Conservation (phyloP, 2,329 filamentous ascomycete genomes). For the Fusarium sambucinum region DNA sequence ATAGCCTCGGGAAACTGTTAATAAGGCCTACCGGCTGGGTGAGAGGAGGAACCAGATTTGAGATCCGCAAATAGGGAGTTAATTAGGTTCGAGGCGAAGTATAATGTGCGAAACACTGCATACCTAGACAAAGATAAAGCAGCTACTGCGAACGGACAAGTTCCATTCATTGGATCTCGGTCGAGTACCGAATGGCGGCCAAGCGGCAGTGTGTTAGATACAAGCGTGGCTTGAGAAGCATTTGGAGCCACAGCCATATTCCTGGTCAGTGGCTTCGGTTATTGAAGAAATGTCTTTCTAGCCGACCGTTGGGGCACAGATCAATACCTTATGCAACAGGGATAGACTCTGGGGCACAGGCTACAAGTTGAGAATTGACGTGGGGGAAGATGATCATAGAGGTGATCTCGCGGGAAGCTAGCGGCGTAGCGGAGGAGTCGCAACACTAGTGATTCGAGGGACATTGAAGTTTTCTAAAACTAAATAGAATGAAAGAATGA, state of each 20-base stretch:
- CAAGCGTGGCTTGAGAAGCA: slow-evolving; percentile 19
- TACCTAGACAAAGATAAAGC: background rate
- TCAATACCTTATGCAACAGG: slow-evolving; percentile 34
- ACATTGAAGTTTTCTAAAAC: background rate
- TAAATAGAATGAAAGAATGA: background rate
- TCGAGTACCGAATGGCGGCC: slow-evolving; percentile 46
- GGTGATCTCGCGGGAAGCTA: slow-evolving; percentile 36
- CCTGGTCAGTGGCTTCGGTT: slow-evolving; percentile 45
- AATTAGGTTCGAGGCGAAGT: background rate
- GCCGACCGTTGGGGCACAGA: slow-evolving; percentile 46
- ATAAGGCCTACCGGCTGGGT: slow-evolving; percentile 32
- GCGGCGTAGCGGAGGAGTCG: slow-evolving; percentile 30
- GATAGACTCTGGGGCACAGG: slow-evolving; percentile 37
- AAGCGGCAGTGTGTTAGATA: slow-evolving; percentile 19
- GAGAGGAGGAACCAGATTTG: slow-evolving; percentile 31
- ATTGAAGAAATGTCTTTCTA: slow-evolving; percentile 35
- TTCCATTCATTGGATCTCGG: slow-evolving; percentile 39
- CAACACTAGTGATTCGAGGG: background rate
- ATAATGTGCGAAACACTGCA: slow-evolving; percentile 12
- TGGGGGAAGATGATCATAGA: slow-evolving; percentile 15
- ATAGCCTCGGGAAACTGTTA: slow-evolving; percentile 43
- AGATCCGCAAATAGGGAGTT: slow-evolving; percentile 4
- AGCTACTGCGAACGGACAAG: slow-evolving; percentile 21
- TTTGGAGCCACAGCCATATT: slow-evolving; percentile 20
- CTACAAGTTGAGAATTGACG: slow-evolving; percentile 21